Base-by-base conservation (phyloP, 306 rosid species). In the Vigna hirtella region DNA sequence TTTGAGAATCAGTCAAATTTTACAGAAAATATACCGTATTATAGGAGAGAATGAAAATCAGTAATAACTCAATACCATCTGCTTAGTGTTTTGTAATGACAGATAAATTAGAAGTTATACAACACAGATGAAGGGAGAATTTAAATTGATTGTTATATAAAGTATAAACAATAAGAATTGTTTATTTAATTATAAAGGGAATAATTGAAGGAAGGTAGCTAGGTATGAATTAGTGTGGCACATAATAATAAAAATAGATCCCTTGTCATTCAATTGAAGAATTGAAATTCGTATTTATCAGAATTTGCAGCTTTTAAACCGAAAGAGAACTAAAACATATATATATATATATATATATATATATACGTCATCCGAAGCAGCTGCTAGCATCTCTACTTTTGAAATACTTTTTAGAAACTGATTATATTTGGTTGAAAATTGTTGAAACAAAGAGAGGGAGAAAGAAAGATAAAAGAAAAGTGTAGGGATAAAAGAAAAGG, bases 351-450 rank as follows among this genome's bases (percentile, higher is more conserved):
- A 20, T 30, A 30, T 30, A 30, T 30, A 26, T 74, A 58, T 1
- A 24, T 3, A 68, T 24, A 71, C 84, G 83, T 79, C 89, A 86
- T 72, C 72, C 1, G 79, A 79, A 85, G 79, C 68, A 62, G 64
- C 64, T 66, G 63, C 63, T 66, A 74, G 65, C 59, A 64, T 79
- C 86, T 68, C 77, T 78, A 78, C 70, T 79, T 84, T 77, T 51
- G 36, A 55, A 74, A n/a, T 58, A 66, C 84, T 77, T 86, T 87
- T 69, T 48, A 66, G 73, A 84, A 77, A 48, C 77, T 55, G 47
- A 73, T 73, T 70, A 58, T 73, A 65, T 59, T 78, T 78, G 32
- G 6, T 45, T 62, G 10, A 57, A 36, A 78, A 9, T 6, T 30
- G 61, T 72, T 36, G 16, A 81, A 49, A 62, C 28, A 69, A 20